These are phyloP conservation scores for Wickerhamiella spandovensis DNA, from an alignment of 805 yeast species.

Conservation along the genomic window DNA sequence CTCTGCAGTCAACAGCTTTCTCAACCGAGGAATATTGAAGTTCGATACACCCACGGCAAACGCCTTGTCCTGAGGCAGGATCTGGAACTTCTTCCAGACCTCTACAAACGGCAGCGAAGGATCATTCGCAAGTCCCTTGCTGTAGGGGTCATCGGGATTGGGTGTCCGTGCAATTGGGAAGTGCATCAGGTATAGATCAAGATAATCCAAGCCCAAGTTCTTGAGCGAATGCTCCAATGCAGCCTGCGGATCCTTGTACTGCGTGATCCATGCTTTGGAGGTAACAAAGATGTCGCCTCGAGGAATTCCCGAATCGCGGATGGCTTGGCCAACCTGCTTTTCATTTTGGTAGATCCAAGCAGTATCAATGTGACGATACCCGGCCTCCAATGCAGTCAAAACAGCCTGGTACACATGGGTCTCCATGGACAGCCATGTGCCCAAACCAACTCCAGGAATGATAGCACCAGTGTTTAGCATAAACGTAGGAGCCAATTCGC, in stretches of 20 bases:
- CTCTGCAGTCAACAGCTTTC: conserved; percentile 38
- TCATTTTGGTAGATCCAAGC: conserved; percentile 62
- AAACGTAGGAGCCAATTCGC: conserved; percentile 2
- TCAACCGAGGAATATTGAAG: conserved; percentile 42
- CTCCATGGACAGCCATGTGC: conserved; percentile 60
- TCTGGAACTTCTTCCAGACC: conserved; percentile 55
- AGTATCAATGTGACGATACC: conserved; percentile 71
- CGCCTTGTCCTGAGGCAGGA: conserved; percentile 37
- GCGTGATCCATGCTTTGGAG: conserved; percentile 41
- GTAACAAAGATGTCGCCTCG: conserved; percentile 56
- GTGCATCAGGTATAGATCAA: conserved; percentile 66
- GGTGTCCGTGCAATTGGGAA: conserved; percentile 46
- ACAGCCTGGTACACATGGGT: conserved; percentile 46
- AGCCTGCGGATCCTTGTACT: conserved; percentile 29
- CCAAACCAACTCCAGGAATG: conserved; percentile 62
- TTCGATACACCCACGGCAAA: conserved; percentile 59
- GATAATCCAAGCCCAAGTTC: conserved; percentile 57
- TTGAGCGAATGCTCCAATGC: conserved; percentile 47
- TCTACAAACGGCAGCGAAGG: conserved; percentile 29
- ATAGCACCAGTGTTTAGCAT: conserved; percentile 42
- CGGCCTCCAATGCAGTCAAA: conserved; percentile 41
- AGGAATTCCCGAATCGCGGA: conserved; percentile 30
- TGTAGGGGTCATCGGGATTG: conserved; percentile 15
- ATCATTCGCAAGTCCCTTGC: conserved; percentile 16
- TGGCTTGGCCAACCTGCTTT: conserved; percentile 38